Percentiles rank a stretch among this genome's conserved stretches.
Evolutionary conservation across 2,329 filamentous ascomycete genomes (phyloP).

Genomic region (Penicillium sp.): DNA sequence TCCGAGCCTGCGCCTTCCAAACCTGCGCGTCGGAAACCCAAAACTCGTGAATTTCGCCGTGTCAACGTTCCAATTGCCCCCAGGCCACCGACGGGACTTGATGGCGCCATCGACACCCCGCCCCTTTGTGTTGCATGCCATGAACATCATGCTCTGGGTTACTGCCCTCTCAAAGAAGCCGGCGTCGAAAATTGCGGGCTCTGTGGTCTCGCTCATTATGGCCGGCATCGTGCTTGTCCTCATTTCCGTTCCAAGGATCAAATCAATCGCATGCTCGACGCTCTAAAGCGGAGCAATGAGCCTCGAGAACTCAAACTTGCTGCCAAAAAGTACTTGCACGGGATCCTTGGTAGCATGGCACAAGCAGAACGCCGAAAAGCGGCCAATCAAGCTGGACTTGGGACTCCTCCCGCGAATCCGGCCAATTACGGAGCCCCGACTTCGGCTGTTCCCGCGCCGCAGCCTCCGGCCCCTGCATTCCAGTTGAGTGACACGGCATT

Average conservation of each 20-base stretch:
- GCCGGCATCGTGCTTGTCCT: constrained; percentile 53
- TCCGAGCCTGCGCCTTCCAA: constrained; percentile 3
- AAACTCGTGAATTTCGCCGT: constrained; percentile 37
- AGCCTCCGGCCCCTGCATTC: background rate
- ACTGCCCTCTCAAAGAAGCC: constrained; percentile 55
- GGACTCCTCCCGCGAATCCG: background rate
- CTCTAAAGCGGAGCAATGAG: constrained; percentile 55
- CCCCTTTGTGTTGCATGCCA: constrained; percentile 50
- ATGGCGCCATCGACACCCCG: constrained; percentile 16
- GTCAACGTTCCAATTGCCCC: constrained; percentile 17
- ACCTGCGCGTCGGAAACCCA: constrained; percentile 12
- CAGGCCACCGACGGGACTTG: constrained; percentile 6
- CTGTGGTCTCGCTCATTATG: constrained; percentile 59
- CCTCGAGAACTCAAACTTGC: constrained; percentile 47
- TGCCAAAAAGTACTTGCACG: constrained; percentile 53
- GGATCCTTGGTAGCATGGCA: constrained; percentile 52
- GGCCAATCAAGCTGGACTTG: background rate
- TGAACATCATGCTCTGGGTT: constrained; percentile 50
- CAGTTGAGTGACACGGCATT: too few relatives aligned
- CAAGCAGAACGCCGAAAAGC: constrained; percentile 43
- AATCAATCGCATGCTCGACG: constrained; percentile 58
- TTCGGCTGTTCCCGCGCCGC: background rate
- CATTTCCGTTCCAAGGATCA: constrained; percentile 59
- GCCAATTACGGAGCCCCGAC: background rate
- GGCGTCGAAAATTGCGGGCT: constrained; percentile 58